Evolutionary conservation across 2,329 filamentous ascomycete species (phyloP).

Genomic region (Curvularia hawaiiensis): DNA sequence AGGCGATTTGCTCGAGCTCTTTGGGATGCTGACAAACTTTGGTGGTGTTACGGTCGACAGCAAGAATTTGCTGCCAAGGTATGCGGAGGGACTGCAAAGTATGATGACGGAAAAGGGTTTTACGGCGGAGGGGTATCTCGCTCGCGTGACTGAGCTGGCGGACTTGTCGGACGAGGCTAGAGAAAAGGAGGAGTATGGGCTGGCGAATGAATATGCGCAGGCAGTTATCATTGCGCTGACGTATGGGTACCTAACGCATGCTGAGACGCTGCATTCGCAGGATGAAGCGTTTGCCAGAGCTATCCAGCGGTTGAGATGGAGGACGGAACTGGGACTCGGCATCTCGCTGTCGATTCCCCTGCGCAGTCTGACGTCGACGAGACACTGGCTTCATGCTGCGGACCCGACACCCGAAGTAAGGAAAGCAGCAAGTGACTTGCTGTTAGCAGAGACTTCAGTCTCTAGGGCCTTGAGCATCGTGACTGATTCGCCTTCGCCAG

Average conservation of each 20-base stretch:
- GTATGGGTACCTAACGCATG: slow-evolving; percentile 40
- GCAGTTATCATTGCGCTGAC: slow-evolving; percentile 38
- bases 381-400: slow-evolving; percentile 21
- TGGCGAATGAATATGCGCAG: slow-evolving; percentile 32
- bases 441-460: slow-evolving; percentile 31
- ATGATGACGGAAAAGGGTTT: slow-evolving; percentile 26
- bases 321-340: slow-evolving; percentile 33
- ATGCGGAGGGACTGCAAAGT: slow-evolving; percentile 28
- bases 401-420: not conserved
- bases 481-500: slow-evolving; percentile 35
- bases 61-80: slow-evolving; percentile 31
- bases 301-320: slow-evolving; percentile 40
- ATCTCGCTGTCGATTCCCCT: slow-evolving; percentile 27
- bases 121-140: slow-evolving; percentile 25
- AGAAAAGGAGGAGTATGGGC: slow-evolving; percentile 18
- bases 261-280: slow-evolving; percentile 34
- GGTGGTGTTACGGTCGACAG: slow-evolving; percentile 25
- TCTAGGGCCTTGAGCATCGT: slow-evolving; percentile 34
- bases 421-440: slow-evolving; percentile 22
- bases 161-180: slow-evolving; percentile 28
- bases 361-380: slow-evolving; percentile 5
- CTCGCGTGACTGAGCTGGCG: slow-evolving; percentile 21
- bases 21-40: slow-evolving; percentile 34
- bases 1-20: slow-evolving; percentile 42
- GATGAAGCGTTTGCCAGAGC: slow-evolving; percentile 24